phyloP scores from a whole-genome alignment of 345 rosid species.

The Adansonia digitata region DNA sequence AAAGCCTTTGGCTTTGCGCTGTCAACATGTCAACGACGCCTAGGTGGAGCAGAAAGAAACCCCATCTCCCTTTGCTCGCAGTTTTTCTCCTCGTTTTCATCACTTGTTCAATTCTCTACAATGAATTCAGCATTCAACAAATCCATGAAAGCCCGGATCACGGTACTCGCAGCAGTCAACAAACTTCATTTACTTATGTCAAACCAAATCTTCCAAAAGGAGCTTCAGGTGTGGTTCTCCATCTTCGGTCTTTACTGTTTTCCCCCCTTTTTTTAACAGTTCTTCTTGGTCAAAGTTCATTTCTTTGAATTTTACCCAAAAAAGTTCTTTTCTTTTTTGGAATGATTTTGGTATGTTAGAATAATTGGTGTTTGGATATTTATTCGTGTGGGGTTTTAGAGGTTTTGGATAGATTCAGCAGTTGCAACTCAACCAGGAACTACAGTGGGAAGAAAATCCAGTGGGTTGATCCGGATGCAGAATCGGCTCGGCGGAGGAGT shows the following conservation, averaged over 20 bases:
- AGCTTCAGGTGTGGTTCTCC: conserved; percentile 36
- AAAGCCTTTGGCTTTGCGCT: background rate
- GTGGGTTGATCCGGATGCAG: conserved; percentile 34
- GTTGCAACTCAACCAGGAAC: conserved; percentile 64
- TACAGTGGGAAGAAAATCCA: conserved; percentile 63
- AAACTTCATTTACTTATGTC: conserved; percentile 31
- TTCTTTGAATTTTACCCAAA: background rate
- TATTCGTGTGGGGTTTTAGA: conserved; percentile 26
- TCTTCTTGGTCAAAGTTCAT: background rate
- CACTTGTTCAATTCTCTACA: conserved; percentile 45
- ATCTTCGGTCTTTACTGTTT: background rate
- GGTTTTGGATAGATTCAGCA: conserved; percentile 75
- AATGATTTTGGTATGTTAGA: background rate
- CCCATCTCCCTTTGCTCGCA: conserved; percentile 53
- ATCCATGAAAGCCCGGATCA: conserved; percentile 40
- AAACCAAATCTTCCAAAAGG: conserved; percentile 47
- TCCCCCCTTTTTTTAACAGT: background rate
- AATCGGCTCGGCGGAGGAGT: conserved; percentile 29
- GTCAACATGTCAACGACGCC: conserved; percentile 32
- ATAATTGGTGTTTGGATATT: background rate
- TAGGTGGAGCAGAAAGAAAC: conserved; percentile 70
- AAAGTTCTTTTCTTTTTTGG: background rate
- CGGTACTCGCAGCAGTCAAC: background rate
- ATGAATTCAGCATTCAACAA: conserved; percentile 51
- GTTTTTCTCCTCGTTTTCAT: conserved; percentile 34